Percentiles rank a stretch among this genome's conserved stretches.
Conservation (phyloP, 2,329 filamentous ascomycete genomes). For the Pseudofabraea citricarpa region DNA sequence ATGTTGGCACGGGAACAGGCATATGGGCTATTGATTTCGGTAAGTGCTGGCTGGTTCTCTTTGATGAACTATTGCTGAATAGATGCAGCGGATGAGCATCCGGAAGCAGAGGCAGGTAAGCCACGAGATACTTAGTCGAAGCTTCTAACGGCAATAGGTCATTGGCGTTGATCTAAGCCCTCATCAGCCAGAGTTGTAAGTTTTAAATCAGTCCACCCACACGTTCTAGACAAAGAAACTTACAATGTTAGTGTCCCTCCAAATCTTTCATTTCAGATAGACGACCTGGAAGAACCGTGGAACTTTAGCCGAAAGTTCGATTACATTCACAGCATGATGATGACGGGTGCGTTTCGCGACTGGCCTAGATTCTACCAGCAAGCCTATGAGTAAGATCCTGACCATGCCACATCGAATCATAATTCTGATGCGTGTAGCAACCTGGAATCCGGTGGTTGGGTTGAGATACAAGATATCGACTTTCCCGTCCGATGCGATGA, state of each 20-base stretch:
- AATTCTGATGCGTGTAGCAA: slow-evolving; percentile 1
- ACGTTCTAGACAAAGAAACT: neutral
- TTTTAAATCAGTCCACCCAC: neutral
- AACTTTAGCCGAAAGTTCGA: slow-evolving; percentile 47
- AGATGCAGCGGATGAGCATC: slow-evolving; percentile 12
- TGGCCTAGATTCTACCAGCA: slow-evolving; percentile 1
- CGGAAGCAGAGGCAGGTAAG: slow-evolving; percentile 11
- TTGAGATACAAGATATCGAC: slow-evolving; percentile 10
- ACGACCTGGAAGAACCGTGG: slow-evolving; percentile 50
- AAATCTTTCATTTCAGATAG: slow-evolving; percentile 58
- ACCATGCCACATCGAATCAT: neutral
- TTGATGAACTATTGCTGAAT: neutral
- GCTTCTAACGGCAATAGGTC: slow-evolving; percentile 10
- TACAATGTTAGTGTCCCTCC: slow-evolving; percentile 35
- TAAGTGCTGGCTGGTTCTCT: neutral
- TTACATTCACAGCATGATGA: slow-evolving; percentile 48
- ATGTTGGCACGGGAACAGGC: no score
- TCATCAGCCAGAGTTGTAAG: slow-evolving; percentile 32
- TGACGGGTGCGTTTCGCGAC: slow-evolving; percentile 2
- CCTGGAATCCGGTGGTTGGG: slow-evolving; percentile 8
- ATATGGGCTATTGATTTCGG: no score
- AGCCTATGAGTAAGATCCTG: neutral
- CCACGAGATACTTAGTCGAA: neutral
- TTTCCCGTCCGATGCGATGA: slow-evolving; percentile 8
- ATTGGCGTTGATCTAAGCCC: slow-evolving; percentile 19